Percentiles rank a stretch among this genome's conserved stretches.
Evolutionary conservation across 192 early-diverging fungal species (phyloP).

Genomic region (Radiomyces spectabilis): DNA sequence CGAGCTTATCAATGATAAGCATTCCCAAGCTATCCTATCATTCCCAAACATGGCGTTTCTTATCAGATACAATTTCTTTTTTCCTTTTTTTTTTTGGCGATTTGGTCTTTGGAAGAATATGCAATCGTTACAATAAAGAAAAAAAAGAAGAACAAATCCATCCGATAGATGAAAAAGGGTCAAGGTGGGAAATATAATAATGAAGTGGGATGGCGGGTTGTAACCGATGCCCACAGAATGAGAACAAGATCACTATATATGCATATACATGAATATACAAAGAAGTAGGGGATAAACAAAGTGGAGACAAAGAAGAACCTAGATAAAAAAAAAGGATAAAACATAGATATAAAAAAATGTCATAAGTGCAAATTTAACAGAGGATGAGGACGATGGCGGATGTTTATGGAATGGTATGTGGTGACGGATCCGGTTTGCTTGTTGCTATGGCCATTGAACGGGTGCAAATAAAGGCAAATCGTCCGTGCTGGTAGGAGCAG

Average conservation of each 20-base stretch:
- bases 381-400: not conserved
- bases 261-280: not conserved
- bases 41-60: not conserved
- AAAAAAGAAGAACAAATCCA: not conserved
- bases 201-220: too few relatives aligned
- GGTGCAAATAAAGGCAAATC: not conserved
- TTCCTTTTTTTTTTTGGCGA: not conserved
- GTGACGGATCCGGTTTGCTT: not conserved
- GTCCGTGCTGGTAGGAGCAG: not conserved
- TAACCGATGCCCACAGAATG: too few relatives aligned
- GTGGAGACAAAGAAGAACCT: not conserved
- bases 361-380: not conserved
- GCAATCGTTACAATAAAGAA: not conserved
- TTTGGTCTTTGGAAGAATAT: not conserved
- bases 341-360: not conserved
- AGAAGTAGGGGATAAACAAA: not conserved
- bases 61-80: not conserved
- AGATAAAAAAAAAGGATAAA: not conserved
- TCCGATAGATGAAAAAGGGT: too few relatives aligned
- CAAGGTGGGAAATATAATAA: too few relatives aligned
- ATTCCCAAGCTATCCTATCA: too few relatives aligned
- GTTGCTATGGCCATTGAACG: not conserved
- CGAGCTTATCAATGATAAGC: not conserved
- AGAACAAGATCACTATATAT: not conserved
- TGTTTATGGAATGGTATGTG: not conserved